Conservation (phyloP, 1,284 basidiomycete genomes). For the Leccinum subrobustum region DNA sequence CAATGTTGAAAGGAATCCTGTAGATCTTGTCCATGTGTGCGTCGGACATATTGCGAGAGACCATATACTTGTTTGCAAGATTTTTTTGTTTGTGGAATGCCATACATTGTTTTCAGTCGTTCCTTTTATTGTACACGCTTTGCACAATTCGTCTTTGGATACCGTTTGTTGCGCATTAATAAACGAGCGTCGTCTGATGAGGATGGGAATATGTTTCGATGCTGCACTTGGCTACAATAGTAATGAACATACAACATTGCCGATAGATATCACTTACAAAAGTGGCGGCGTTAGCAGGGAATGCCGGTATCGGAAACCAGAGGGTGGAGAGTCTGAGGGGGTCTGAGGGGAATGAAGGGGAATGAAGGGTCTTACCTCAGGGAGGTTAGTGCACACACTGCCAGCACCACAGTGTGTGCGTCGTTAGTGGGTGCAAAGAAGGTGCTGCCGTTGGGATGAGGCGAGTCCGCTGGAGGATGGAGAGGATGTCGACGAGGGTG, state of each 20-base stretch:
- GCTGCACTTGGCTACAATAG: slow-evolving; percentile 20
- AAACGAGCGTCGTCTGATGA: not conserved
- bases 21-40: slow-evolving; percentile 7
- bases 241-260: slow-evolving; percentile 30
- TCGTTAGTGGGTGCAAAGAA: slow-evolving; percentile 96
- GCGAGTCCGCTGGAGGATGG: slow-evolving; percentile 81
- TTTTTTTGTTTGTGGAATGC: not conserved
- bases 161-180: too few relatives aligned
- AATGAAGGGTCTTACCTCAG: too few relatives aligned
- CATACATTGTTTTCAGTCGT: slow-evolving; percentile 20
- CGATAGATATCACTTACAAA: too few relatives aligned
- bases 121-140: slow-evolving; percentile 21
- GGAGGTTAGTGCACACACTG: too few relatives aligned
- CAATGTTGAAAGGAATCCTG: slow-evolving; percentile 42
- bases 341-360: too few relatives aligned
- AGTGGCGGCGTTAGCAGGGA: too few relatives aligned
- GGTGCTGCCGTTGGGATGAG: slow-evolving; percentile 83
- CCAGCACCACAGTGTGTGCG: slow-evolving; percentile 58
- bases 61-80: slow-evolving; percentile 7
- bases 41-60: slow-evolving; percentile 7
- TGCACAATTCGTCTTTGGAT: slow-evolving; percentile 7
- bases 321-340: slow-evolving; percentile 55
- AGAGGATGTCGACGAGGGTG: slow-evolving; percentile 76
- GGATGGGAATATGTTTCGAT: not conserved
- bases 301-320: slow-evolving; percentile 76